phyloP scores from a whole-genome alignment of 192 early-diverging fungal species.

The Gryganskiella cystojenkinii region DNA sequence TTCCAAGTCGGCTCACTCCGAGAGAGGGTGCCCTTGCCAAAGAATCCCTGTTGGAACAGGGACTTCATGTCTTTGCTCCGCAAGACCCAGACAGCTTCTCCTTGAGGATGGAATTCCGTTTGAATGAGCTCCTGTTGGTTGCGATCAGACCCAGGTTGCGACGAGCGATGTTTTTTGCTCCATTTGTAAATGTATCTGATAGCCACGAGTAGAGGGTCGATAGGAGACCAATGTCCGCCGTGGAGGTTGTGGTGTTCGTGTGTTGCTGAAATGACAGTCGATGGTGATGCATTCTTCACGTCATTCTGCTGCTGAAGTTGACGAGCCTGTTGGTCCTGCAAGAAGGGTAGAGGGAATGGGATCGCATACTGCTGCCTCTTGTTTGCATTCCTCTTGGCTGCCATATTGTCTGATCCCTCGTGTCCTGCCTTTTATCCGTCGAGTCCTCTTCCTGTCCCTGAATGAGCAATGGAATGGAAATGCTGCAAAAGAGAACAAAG shows the following conservation, averaged over 20 bases:
- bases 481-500: no score
- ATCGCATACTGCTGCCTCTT: conserved; percentile 23
- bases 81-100: conserved; percentile 33
- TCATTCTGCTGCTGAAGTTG: background rate
- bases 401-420: no score
- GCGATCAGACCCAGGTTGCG: background rate
- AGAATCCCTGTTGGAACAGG: conserved; percentile 75
- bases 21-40: conserved; percentile 83
- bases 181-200: background rate
- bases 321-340: conserved; percentile 6
- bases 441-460: no score
- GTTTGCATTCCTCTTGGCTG: conserved; percentile 16
- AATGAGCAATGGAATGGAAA: no score
- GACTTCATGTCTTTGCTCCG: conserved; percentile 34
- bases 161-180: background rate
- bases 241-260: background rate
- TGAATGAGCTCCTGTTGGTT: conserved; percentile 7
- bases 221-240: background rate
- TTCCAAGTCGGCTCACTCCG: conserved; percentile 85
- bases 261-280: no score
- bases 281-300: background rate
- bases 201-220: conserved; percentile 2
- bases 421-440: no score
- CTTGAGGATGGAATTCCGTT: conserved; percentile 27
- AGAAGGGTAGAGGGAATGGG: conserved; percentile 24